Conservation (phyloP, 495 filamentous ascomycete genomes). For the Lasiosphaeria hispida region DNA sequence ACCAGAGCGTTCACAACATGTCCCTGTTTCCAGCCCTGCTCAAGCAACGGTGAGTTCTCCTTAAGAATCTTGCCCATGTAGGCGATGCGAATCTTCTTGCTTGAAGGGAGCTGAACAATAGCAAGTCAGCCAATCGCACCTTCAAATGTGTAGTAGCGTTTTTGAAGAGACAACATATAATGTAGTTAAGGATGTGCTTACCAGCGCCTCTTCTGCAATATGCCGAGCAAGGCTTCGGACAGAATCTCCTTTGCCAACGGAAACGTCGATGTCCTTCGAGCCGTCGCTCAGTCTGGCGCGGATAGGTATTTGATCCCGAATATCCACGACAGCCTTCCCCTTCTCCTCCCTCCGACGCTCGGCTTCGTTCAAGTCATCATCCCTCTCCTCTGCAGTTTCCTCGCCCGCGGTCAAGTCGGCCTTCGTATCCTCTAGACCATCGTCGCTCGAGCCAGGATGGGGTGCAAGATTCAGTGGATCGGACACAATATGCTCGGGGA, state of each 20-base stretch:
- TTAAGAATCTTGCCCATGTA: constrained; percentile 79
- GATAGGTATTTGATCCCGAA: constrained; percentile 56
- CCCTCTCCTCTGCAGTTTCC: constrained; percentile 36
- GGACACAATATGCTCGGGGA: constrained; percentile 72
- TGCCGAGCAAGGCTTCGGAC: constrained; percentile 61
- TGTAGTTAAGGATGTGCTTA: constrained; percentile 36
- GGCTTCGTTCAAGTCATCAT: constrained; percentile 49
- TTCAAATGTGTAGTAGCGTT: no score
- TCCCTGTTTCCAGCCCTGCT: constrained; percentile 73
- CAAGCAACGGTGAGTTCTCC: constrained; percentile 58
- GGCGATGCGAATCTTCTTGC: constrained; percentile 62
- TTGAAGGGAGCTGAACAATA: constrained; percentile 41
- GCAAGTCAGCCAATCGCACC: constrained; percentile 15
- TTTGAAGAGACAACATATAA: no score
- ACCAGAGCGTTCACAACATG: constrained; percentile 80
- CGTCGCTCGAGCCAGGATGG: constrained; percentile 29
- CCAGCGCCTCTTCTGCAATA: constrained; percentile 62
- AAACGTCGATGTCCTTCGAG: constrained; percentile 61
- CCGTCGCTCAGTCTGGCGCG: constrained; percentile 69
- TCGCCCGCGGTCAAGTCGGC: constrained; percentile 46
- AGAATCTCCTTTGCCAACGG: constrained; percentile 57
- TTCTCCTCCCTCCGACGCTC: constrained; percentile 65
- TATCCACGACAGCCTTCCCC: constrained; percentile 51
- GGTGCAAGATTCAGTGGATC: constrained; percentile 69
- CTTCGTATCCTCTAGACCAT: constrained; percentile 42